Percentiles rank a stretch among this genome's conserved stretches.
phyloP scores from a whole-genome alignment of 2,329 filamentous ascomycete genomes.

The Phialocephala sp. region DNA sequence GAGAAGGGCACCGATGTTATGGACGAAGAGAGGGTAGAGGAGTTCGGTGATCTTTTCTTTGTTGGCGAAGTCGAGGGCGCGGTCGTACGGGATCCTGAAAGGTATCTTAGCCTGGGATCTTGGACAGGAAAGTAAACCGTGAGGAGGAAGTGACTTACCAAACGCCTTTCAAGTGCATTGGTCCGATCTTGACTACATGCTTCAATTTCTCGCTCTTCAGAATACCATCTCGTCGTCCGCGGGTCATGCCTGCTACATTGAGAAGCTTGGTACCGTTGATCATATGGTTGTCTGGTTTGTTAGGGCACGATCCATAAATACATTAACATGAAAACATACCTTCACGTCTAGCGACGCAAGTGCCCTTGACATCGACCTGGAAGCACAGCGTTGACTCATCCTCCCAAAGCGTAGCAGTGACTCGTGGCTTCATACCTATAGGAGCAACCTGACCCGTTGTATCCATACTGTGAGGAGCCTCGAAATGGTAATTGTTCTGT shows the following conservation, averaged over 20 bases:
- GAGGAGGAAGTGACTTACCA: conserved; percentile 65
- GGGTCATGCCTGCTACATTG: conserved; percentile 96
- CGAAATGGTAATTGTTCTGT: conserved; percentile 6
- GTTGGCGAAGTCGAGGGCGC: conserved; percentile 95
- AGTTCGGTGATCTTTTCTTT: conserved; percentile 98
- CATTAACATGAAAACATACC: conserved; percentile 58
- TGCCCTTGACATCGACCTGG: conserved; percentile 92
- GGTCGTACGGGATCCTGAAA: conserved; percentile 90
- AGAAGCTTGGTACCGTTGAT: conserved; percentile 97
- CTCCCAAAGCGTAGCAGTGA: conserved; percentile 96
- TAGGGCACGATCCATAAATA: not conserved
- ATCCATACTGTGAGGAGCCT: conserved; percentile 52
- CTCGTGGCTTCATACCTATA: conserved; percentile 92
- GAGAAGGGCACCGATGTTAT: conserved; percentile 91
- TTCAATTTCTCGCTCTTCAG: conserved; percentile 96
- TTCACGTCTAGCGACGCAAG: conserved; percentile 92
- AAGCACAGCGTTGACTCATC: conserved; percentile 97
- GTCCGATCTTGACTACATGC: conserved; percentile 96
- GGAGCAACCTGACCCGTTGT: conserved; percentile 89
- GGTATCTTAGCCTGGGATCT: not conserved
- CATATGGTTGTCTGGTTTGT: conserved; percentile 84
- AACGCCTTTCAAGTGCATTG: conserved; percentile 97
- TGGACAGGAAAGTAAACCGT: not conserved
- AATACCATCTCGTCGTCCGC: conserved; percentile 91
- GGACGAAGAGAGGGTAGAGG: conserved; percentile 92